Base-by-base conservation (phyloP, 208 protist genomes). In the Sergeia podlipaevii region DNA sequence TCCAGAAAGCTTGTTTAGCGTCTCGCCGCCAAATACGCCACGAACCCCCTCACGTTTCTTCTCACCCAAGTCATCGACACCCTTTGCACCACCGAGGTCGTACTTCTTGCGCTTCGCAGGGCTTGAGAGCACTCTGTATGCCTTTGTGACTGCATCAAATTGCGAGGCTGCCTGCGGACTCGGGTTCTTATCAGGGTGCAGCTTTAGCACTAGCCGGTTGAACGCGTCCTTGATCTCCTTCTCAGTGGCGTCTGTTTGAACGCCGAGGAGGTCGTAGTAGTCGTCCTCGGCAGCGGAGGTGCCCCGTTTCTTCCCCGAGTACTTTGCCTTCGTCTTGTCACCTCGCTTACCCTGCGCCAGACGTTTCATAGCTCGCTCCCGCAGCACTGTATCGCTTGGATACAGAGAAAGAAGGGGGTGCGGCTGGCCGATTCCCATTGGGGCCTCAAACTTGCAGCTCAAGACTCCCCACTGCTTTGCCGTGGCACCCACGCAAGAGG, bases 81-180 rank as follows among this genome's bases (percentile, higher is more conserved):
- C 95, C 49, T 98, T 86, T 43, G 96, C 80, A 28, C 98, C 98
- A 60, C 93, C 97, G 36, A 96, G 60, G 60, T 99, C 98, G 67
- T 99, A 99, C 48, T 98, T 84, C 47, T 79, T 69, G 11, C 96
- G 81, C 67, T 98, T 98, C 63, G 98, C 67, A n/a, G 72, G 48
- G 60, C 99, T 96, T 4, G 60, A 83, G 13, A 99, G 74, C 2
- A 99, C 85, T 26, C 98, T 95, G 76, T 99, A 99, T 5, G 98
- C 98, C 58, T 95, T 82, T 24, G 84, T 94, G 13, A 99, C 81
- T 13, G 65, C 41, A 28, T 97, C 81, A 54, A 97, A 97, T 47
- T 96, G 73, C 39, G 78, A 60, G n/a, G 77, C 80, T 3, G 91
- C 91, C 8, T 83, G 58, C n/a, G 77, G 81, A 47, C 60, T 79